phyloP scores from a whole-genome alignment of 192 early-diverging fungal genomes.

The Umbelopsis sp. region DNA sequence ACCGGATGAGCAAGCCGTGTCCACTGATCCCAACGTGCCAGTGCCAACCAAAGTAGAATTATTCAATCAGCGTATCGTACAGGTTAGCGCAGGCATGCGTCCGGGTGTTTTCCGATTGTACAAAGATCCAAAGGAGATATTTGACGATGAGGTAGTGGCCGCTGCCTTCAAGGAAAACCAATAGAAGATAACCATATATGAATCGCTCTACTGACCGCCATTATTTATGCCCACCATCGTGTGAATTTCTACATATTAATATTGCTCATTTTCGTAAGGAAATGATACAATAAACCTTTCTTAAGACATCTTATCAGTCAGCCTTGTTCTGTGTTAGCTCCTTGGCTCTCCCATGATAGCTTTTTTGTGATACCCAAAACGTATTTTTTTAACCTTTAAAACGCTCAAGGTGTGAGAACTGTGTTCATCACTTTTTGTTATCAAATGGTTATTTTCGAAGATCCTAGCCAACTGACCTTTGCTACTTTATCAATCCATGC shows the following conservation, averaged over 20 bases:
- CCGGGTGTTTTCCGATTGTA: slow-evolving; percentile 28
- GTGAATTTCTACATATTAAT: too few species aligned
- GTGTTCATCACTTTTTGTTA: not conserved
- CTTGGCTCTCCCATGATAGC: too few species aligned
- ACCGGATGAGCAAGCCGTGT: slow-evolving; percentile 22
- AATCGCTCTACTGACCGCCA: not conserved
- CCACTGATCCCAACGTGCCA: slow-evolving; percentile 29
- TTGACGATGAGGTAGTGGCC: slow-evolving; percentile 1
- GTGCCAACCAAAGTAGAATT: slow-evolving; percentile 25
- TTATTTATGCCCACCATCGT: too few species aligned
- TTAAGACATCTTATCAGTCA: too few species aligned
- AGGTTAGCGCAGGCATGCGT: slow-evolving; percentile 24
- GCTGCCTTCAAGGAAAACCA: not conserved
- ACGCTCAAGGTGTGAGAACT: not conserved
- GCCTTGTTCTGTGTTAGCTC: too few species aligned
- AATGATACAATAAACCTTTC: too few species aligned
- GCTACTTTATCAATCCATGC: slow-evolving; percentile 58
- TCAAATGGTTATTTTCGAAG: not conserved
- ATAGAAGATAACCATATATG: not conserved
- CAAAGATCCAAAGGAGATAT: slow-evolving; percentile 14
- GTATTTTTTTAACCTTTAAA: too few species aligned
- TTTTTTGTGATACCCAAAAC: too few species aligned
- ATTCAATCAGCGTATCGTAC: slow-evolving; percentile 32
- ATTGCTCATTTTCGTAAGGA: too few species aligned
- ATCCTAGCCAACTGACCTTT: slow-evolving; percentile 8